A percentile compares a stretch with the other conserved stretches of the same genome.
These are phyloP conservation scores for Trapa bicornis DNA, from an alignment of 345 rosid species.

Conservation along the genomic window DNA sequence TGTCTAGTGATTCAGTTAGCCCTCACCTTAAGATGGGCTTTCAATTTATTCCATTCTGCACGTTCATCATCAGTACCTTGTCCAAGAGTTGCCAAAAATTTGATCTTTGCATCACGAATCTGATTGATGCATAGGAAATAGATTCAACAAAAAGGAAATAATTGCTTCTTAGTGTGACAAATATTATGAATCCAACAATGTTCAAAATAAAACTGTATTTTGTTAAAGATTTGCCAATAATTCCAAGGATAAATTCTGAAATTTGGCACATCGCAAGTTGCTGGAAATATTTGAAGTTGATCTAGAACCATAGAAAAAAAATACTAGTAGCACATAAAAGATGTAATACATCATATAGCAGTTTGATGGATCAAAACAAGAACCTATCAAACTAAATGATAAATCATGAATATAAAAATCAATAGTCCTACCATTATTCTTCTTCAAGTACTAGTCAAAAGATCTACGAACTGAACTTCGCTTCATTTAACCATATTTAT, in stretches of 20 bases:
- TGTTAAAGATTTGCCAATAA: background rate
- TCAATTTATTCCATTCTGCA: slow-evolving; percentile 66
- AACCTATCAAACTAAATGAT: background rate
- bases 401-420: background rate
- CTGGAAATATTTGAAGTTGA: background rate
- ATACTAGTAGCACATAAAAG: background rate
- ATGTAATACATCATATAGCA: background rate
- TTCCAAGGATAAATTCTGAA: background rate
- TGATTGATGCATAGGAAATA: slow-evolving; percentile 21
- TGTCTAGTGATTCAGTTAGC: slow-evolving; percentile 2
- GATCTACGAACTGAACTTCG: background rate
- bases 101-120: slow-evolving; percentile 84
- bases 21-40: slow-evolving; percentile 55
- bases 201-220: background rate
- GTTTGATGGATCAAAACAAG: background rate
- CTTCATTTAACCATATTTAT: background rate
- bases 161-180: background rate
- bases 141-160: slow-evolving; percentile 5
- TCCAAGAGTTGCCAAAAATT: slow-evolving; percentile 57
- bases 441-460: background rate
- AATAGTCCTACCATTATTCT: background rate
- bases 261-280: background rate
- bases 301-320: background rate
- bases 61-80: slow-evolving; percentile 66
- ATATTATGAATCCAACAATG: background rate